These are phyloP conservation scores for Podaxis sp. DNA, from an alignment of 768 basidiomycete species.

Conservation along the genomic window DNA sequence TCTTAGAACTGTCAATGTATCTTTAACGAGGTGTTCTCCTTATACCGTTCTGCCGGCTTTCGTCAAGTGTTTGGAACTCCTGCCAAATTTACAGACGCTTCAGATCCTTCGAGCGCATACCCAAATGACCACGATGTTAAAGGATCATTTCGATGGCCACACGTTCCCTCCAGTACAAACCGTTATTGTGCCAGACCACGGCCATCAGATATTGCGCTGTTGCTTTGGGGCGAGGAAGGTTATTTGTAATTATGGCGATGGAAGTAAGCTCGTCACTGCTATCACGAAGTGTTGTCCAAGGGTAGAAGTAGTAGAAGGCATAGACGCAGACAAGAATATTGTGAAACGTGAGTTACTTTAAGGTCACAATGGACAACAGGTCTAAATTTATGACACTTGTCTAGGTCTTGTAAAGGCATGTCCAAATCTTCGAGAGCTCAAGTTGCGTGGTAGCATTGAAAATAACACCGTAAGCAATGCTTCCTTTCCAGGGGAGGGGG, in stretches of 20 bases:
- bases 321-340: slow-evolving; percentile 15
- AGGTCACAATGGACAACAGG: background rate
- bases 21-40: slow-evolving; percentile 27
- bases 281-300: slow-evolving; percentile 21
- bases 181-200: slow-evolving; percentile 25
- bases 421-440: slow-evolving; percentile 3
- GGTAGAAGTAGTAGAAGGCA: slow-evolving; percentile 25
- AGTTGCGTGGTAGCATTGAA: background rate
- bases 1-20: slow-evolving; percentile 23
- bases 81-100: slow-evolving; percentile 30
- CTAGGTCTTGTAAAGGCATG: background rate
- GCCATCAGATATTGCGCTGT: slow-evolving; percentile 29
- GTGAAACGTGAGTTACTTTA: slow-evolving; percentile 20
- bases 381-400: too few relatives aligned
- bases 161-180: slow-evolving; percentile 24
- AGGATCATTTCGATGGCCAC: slow-evolving; percentile 21
- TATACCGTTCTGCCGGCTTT: slow-evolving; percentile 23
- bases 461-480: background rate
- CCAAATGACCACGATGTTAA: slow-evolving; percentile 27
- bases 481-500: too few relatives aligned
- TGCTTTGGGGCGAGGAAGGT: slow-evolving; percentile 25
- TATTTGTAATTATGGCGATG: slow-evolving; percentile 22
- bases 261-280: slow-evolving; percentile 24
- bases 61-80: slow-evolving; percentile 20
- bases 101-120: slow-evolving; percentile 31